A percentile compares a stretch with the other conserved stretches of the same genome.
These are phyloP conservation scores for Penicillium verhagenii DNA, from an alignment of 495 filamentous ascomycete genomes.

Conservation along the genomic window DNA sequence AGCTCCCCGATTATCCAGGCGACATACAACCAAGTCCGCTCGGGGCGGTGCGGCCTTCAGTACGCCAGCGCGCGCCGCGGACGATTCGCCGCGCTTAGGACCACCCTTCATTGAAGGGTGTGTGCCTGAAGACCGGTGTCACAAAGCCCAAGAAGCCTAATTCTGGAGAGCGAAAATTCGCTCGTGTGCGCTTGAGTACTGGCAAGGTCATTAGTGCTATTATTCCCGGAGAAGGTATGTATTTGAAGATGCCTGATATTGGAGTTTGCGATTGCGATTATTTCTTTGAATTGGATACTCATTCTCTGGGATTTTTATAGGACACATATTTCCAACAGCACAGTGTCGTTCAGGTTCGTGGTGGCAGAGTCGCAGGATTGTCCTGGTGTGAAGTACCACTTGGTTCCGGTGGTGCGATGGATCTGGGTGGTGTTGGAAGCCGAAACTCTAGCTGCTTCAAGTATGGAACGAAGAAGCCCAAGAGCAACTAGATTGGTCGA, in stretches of 20 bases:
- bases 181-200: constrained; percentile 81
- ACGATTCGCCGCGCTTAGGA: constrained; percentile 78
- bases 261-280: background rate
- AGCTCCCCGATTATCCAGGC: constrained; percentile 39
- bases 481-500: constrained; percentile 48
- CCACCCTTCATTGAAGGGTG: constrained; percentile 85
- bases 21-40: constrained; percentile 56
- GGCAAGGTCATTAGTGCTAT: constrained; percentile 85
- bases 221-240: constrained; percentile 88
- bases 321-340: constrained; percentile 99
- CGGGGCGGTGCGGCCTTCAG: constrained; percentile 75
- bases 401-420: constrained; percentile 88
- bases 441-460: constrained; percentile 84
- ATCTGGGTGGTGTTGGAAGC: constrained; percentile 91
- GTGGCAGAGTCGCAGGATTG: constrained; percentile 93
- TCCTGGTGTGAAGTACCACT: constrained; percentile 93
- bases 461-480: constrained; percentile 98
- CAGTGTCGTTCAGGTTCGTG: constrained; percentile 89
- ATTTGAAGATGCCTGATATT: background rate
- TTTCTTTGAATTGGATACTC: background rate
- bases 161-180: constrained; percentile 90
- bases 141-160: constrained; percentile 99
- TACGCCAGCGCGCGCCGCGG: constrained; percentile 76
- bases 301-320: constrained; percentile 33
- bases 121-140: constrained; percentile 87